Base-by-base conservation (phyloP, 2,329 filamentous ascomycete genomes). In the Aotearoamyces nothofagi region DNA sequence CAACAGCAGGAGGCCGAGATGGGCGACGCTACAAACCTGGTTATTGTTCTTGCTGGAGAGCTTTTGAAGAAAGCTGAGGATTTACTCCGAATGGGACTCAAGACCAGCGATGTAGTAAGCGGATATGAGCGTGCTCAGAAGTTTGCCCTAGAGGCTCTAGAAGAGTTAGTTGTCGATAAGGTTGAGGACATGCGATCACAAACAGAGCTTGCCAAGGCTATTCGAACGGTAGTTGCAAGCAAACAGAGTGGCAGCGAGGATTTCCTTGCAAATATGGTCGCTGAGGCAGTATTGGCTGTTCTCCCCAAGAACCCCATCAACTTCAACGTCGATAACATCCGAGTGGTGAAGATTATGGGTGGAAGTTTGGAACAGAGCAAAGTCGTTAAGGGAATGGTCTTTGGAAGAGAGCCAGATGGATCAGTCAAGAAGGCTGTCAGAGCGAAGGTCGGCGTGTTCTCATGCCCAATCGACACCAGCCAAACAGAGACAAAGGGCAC, bases 401-500 rank as follows among this genome's bases (percentile, higher is more conserved):
- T 98, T 52, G 78, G 83, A 46, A 79, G 92, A 51, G 81, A 93
- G 57, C 90, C 90, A n/a, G 78, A 93, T 50, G 86, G 87, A 44
- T 68, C 68, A 10, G 62, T 94, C 53, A 96, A 93, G 68, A 92
- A 92, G 63, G 86, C 78, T 17, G 65, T 59, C 44, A 90, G 82
- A 59, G 87, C 90, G 49, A 96, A 94, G 69, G 90, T 98, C 39
- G 90, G 78, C 40, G 87, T 98, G 33, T 98, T 79, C 66, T 90
- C 84, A 42, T 98, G 90, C 59, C 78, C 90, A 22, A 84, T 98
- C 55, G 90, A 98, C 54, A 84, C 69, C 53, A 84, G 78, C 49
- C 86, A 94, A 61, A 98, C 92, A 22, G 90, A 98, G 63, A 98
- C 90, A 47, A 98, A 98, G 68, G 92, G 92, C 27, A 98, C 90